Evolutionary conservation across 1,284 basidiomycete genomes (phyloP).

Genomic region (Pascua sp.): DNA sequence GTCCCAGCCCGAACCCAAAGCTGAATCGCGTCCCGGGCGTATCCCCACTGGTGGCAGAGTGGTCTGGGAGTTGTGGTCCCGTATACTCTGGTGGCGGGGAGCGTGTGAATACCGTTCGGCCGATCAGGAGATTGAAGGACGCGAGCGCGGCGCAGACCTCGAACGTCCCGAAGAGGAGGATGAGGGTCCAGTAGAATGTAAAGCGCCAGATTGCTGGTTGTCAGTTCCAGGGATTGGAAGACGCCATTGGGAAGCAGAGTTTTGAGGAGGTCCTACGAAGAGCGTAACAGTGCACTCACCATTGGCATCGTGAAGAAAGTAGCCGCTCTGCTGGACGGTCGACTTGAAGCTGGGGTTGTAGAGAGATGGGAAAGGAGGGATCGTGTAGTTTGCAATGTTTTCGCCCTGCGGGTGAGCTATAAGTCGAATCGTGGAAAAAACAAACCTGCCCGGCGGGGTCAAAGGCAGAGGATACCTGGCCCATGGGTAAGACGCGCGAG

Average conservation of each 20-base stretch:
- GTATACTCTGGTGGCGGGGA: background rate
- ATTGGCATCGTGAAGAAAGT: constrained; percentile 51
- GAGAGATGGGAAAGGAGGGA: constrained; percentile 54
- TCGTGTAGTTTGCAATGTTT: constrained; percentile 22
- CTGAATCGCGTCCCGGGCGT: no score
- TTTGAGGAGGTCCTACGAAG: no score
- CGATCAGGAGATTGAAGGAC: constrained; percentile 59
- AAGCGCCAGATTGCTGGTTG: constrained; percentile 70
- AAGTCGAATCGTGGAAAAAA: background rate
- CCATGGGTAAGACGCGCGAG: constrained; percentile 19
- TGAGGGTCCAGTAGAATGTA: constrained; percentile 77
- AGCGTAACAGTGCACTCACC: no score
- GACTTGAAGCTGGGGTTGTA: constrained; percentile 52
- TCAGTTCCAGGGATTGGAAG: background rate
- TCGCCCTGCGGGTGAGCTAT: background rate
- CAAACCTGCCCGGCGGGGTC: constrained; percentile 23
- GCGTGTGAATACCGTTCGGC: constrained; percentile 50
- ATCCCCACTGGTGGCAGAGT: no score
- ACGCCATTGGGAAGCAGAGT: no score
- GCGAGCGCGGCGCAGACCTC: constrained; percentile 65
- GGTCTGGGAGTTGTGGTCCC: background rate
- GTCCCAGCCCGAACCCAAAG: background rate
- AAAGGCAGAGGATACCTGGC: constrained; percentile 32
- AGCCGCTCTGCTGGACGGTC: constrained; percentile 29
- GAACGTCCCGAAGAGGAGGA: constrained; percentile 69